phyloP scores from a whole-genome alignment of 768 basidiomycete species.

The Suillus hirtellus region DNA sequence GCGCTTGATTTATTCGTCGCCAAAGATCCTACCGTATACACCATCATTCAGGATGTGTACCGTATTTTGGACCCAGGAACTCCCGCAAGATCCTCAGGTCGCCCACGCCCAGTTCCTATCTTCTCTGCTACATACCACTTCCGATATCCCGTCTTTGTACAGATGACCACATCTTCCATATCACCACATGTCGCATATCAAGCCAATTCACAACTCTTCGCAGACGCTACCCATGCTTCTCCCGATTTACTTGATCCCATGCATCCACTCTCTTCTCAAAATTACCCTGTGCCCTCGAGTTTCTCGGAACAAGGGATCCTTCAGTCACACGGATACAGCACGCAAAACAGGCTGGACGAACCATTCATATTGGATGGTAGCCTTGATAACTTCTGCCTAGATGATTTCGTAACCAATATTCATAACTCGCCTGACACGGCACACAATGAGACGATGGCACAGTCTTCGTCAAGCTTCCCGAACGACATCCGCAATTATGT shows the following conservation, averaged over 20 bases:
- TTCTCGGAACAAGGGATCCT: not conserved
- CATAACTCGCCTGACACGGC: constrained; percentile 17
- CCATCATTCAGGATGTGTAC: constrained; percentile 64
- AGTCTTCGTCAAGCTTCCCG: constrained; percentile 29
- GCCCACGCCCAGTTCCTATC: constrained; percentile 34
- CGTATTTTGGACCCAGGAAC: constrained; percentile 29
- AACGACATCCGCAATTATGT: constrained; percentile 35
- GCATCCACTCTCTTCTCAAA: constrained; percentile 14
- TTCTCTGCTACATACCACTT: constrained; percentile 66
- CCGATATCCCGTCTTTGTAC: constrained; percentile 36
- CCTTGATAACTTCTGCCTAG: constrained; percentile 27
- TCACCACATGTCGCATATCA: constrained; percentile 13
- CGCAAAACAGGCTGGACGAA: constrained; percentile 21
- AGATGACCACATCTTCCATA: constrained; percentile 19
- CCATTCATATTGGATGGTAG: constrained; percentile 34
- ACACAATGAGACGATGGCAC: constrained; percentile 1
- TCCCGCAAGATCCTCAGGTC: constrained; percentile 20
- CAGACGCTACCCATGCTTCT: constrained; percentile 9
- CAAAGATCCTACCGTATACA: constrained; percentile 65
- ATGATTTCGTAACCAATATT: constrained; percentile 22
- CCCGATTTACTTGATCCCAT: constrained; percentile 4
- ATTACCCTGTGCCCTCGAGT: not conserved
- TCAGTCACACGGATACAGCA: not conserved
- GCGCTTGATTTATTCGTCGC: constrained; percentile 3
- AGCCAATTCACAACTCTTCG: not conserved